Evolutionary conservation across 345 rosid genomes (phyloP).

Genomic region (Corymbia maculata): DNA sequence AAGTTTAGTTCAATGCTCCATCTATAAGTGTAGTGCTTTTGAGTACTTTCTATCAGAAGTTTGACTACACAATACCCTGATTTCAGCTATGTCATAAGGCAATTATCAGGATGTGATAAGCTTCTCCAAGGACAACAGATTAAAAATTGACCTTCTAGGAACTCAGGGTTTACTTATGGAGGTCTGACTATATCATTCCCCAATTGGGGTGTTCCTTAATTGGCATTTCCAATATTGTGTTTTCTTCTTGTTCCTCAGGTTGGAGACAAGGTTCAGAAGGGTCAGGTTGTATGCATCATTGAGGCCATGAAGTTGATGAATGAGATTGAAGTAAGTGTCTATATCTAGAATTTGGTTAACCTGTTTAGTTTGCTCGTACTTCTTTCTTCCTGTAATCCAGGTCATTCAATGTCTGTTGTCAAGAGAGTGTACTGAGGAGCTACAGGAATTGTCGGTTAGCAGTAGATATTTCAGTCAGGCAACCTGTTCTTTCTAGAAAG

Average conservation of each 20-base stretch:
- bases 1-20: neutral
- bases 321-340: neutral
- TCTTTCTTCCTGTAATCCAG: neutral
- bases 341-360: neutral
- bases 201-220: neutral
- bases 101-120: neutral
- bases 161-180: neutral
- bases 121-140: neutral
- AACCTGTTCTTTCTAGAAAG: neutral
- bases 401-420: neutral
- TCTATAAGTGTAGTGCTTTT: neutral
- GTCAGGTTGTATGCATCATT: slow-evolving; percentile 3
- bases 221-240: neutral
- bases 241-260: neutral
- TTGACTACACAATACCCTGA: neutral
- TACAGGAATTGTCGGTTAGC: neutral
- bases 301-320: slow-evolving; percentile 7
- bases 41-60: neutral
- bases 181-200: neutral
- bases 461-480: neutral
- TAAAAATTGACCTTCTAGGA: neutral
- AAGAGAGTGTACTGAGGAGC: neutral
- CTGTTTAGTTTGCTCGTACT: neutral
- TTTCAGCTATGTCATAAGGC: neutral
- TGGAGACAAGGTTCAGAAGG: slow-evolving; percentile 8